Evolutionary conservation across 73 alveolate genomes (phyloP).

Genomic region (Uronychia setigera): DNA sequence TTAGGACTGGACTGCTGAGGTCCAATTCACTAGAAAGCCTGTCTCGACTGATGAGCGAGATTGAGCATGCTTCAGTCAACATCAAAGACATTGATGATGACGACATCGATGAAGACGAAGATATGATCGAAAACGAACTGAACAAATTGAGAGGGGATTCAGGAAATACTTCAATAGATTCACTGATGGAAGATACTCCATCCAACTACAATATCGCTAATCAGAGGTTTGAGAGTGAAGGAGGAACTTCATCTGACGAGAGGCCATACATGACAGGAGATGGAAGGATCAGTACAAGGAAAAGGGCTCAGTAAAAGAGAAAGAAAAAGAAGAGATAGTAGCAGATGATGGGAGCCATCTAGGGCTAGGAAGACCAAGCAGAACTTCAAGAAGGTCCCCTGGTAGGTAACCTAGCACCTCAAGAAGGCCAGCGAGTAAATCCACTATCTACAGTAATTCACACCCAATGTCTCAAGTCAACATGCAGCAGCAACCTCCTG

Average conservation of each 20-base stretch:
- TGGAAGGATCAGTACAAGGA: slow-evolving; percentile 19
- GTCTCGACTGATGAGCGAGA: slow-evolving; percentile 64
- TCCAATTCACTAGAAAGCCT: slow-evolving; percentile 53
- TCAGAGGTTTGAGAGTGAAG: slow-evolving; percentile 27
- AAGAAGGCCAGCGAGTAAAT: not conserved
- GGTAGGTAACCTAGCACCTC: not conserved
- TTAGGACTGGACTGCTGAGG: slow-evolving; percentile 49
- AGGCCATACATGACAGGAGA: slow-evolving; percentile 13
- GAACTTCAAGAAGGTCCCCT: not conserved
- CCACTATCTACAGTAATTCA: not conserved
- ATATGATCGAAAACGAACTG: slow-evolving; percentile 21
- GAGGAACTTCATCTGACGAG: slow-evolving; percentile 9
- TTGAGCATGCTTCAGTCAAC: slow-evolving; percentile 18
- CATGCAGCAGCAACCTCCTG: not conserved
- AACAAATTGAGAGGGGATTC: slow-evolving; percentile 13
- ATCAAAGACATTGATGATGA: slow-evolving; percentile 21
- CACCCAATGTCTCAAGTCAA: not conserved
- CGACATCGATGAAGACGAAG: slow-evolving; percentile 47
- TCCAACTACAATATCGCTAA: slow-evolving; percentile 59
- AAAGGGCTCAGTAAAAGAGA: not conserved
- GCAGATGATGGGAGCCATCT: slow-evolving; percentile 15
- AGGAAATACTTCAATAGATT: slow-evolving; percentile 44
- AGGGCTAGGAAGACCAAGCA: slow-evolving; percentile 56
- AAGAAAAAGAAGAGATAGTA: slow-evolving; percentile 9
- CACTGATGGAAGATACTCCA: slow-evolving; percentile 67